Evolutionary conservation across 2,329 filamentous ascomycete species (phyloP).

Genomic region (Penicillium occitanis): DNA sequence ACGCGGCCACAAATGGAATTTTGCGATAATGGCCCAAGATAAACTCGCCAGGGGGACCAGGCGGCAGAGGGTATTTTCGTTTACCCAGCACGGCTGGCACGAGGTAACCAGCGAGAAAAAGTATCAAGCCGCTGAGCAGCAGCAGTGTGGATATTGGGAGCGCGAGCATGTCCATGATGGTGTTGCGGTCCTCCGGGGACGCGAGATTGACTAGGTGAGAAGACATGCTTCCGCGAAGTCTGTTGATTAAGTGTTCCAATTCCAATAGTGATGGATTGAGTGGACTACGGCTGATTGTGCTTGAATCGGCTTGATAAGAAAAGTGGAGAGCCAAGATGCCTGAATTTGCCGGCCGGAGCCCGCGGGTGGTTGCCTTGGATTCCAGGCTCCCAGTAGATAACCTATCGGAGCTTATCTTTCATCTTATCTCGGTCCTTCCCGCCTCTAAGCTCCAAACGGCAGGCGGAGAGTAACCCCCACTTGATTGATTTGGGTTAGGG

Average conservation of each 20-base stretch:
- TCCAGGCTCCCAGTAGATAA: neutral
- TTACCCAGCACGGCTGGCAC: conserved; percentile 1
- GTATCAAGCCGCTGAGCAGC: neutral
- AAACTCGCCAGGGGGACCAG: conserved; percentile 6
- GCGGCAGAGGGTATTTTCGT: conserved; percentile 5
- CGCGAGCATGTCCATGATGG: conserved; percentile 1
- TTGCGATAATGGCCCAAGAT: conserved; percentile 3
- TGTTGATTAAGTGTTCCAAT: conserved; percentile 3
- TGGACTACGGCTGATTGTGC: neutral
- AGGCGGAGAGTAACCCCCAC: neutral
- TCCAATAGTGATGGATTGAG: neutral
- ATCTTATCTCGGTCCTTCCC: neutral
- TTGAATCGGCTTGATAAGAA: conserved; percentile 2
- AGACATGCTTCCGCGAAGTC: neutral
- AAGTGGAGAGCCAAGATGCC: neutral
- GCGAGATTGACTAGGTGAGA: neutral
- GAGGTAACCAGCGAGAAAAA: neutral
- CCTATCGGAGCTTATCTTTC: neutral
- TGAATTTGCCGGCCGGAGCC: neutral
- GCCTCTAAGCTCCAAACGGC: neutral
- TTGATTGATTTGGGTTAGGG: neutral
- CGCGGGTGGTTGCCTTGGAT: neutral
- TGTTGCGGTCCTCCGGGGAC: neutral
- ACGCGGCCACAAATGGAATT: conserved; percentile 4
- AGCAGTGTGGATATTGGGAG: neutral